phyloP scores from a whole-genome alignment of 306 rosid genomes.

The Acacia confusa region DNA sequence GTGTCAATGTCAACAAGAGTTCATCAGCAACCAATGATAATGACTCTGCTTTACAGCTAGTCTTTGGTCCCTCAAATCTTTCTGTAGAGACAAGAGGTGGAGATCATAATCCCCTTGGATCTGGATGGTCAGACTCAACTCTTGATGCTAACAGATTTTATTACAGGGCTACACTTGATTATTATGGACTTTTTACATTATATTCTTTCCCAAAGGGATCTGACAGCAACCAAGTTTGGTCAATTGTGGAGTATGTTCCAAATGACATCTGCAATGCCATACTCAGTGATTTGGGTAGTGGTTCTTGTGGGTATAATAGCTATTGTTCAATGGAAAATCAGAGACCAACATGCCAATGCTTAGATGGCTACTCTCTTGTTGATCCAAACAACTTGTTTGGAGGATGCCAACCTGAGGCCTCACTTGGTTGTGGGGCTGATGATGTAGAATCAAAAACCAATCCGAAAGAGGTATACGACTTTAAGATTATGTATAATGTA shows the following conservation, averaged over 20 bases:
- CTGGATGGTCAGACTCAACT: background rate
- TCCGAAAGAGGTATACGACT: constrained; percentile 22
- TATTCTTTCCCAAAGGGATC: constrained; percentile 14
- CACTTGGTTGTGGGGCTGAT: constrained; percentile 40
- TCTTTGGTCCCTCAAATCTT: constrained; percentile 40
- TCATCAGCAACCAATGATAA: background rate
- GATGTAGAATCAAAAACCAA: background rate
- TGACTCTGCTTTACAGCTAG: background rate
- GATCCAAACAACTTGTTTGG: constrained; percentile 44
- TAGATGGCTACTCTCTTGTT: constrained; percentile 37
- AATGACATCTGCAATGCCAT: constrained; percentile 27
- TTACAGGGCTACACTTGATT: constrained; percentile 62
- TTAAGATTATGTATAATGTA: constrained; percentile 11
- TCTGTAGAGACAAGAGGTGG: constrained; percentile 29
- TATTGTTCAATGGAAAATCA: background rate
- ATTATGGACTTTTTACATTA: constrained; percentile 60
- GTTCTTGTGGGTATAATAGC: constrained; percentile 48
- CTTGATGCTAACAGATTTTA: constrained; percentile 25
- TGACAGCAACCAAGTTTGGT: constrained; percentile 28
- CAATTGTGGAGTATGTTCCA: constrained; percentile 30
- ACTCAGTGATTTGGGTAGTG: constrained; percentile 15
- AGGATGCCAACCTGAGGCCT: constrained; percentile 39
- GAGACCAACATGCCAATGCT: constrained; percentile 43
- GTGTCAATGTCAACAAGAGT: background rate
- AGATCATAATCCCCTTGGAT: constrained; percentile 1